A percentile compares a stretch with the other conserved stretches of the same genome.
These are phyloP conservation scores for Colletotrichum zoysiae DNA, from an alignment of 2,329 filamentous ascomycete genomes.

Conservation along the genomic window DNA sequence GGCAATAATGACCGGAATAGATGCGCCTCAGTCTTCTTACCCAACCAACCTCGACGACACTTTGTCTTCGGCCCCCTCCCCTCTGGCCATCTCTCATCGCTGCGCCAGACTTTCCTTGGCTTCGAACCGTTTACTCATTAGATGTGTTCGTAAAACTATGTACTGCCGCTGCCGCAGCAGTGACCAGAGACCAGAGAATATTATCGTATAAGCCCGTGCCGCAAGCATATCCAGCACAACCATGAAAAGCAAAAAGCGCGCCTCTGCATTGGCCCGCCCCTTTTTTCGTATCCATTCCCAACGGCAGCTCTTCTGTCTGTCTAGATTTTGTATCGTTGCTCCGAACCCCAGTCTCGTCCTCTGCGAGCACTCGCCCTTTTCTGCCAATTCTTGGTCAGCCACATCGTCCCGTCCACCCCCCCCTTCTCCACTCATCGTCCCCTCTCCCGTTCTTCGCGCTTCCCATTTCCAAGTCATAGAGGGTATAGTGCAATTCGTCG, in stretches of 20 bases:
- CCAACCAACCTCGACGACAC: background rate
- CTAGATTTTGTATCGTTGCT: constrained; percentile 35
- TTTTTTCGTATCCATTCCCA: constrained; percentile 12
- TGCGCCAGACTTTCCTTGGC: background rate
- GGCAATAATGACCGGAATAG: constrained; percentile 4
- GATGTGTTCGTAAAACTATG: constrained; percentile 34
- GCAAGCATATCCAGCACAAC: constrained; percentile 32
- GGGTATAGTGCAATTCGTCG: constrained; percentile 41
- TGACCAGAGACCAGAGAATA: constrained; percentile 18
- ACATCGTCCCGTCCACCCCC: background rate
- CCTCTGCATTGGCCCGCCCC: background rate
- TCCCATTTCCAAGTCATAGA: constrained; percentile 35
- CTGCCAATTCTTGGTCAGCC: constrained; percentile 10
- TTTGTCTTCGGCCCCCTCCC: background rate
- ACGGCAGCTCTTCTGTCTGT: constrained; percentile 27
- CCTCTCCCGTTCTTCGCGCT: constrained; percentile 8
- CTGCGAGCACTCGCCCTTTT: background rate
- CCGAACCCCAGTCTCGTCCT: background rate
- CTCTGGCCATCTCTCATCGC: background rate
- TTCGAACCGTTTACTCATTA: constrained; percentile 33
- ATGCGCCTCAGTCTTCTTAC: background rate
- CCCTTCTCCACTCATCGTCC: background rate
- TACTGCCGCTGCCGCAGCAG: constrained; percentile 14
- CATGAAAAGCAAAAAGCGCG: constrained; percentile 25
- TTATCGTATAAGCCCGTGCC: constrained; percentile 28